Percentiles rank a stretch among this genome's conserved stretches.
Evolutionary conservation across 257 asterid genomes (phyloP).

Genomic region (Penstemon newberryi): DNA sequence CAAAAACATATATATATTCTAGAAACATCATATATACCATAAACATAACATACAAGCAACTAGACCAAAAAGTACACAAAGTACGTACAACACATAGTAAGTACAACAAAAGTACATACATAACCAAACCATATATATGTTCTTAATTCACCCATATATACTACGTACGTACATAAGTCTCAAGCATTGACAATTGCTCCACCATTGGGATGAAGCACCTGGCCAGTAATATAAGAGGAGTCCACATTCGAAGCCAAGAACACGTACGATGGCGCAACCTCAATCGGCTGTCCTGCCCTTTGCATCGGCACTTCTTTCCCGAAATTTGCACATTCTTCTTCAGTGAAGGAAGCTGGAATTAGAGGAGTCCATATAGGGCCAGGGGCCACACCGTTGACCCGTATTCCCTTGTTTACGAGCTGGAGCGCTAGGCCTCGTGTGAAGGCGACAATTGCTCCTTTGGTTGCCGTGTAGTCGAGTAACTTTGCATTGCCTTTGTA

Average conservation of each 20-base stretch:
- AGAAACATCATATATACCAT: too few relatives aligned
- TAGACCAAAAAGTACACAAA: too few relatives aligned
- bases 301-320: constrained; percentile 53
- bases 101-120: background rate
- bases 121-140: background rate
- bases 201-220: constrained; percentile 54
- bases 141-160: too few relatives aligned
- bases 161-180: background rate
- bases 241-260: constrained; percentile 48
- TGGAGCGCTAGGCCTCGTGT: constrained; percentile 49
- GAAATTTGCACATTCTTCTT: constrained; percentile 35
- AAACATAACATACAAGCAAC: too few relatives aligned
- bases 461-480: constrained; percentile 48
- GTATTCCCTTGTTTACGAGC: constrained; percentile 39
- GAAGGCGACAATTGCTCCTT: constrained; percentile 54
- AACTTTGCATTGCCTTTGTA: constrained; percentile 43
- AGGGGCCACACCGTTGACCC: constrained; percentile 58
- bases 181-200: constrained; percentile 42
- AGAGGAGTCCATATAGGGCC: constrained; percentile 58
- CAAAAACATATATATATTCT: too few relatives aligned
- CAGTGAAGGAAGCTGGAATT: constrained; percentile 47
- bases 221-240: constrained; percentile 50
- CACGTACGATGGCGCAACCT: constrained; percentile 50
- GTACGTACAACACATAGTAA: background rate
- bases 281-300: constrained; percentile 55